Percentiles rank a stretch among this genome's conserved stretches.
Evolutionary conservation across 106 monocot genomes (phyloP).

Genomic region (Dioscorea zingiberensis): DNA sequence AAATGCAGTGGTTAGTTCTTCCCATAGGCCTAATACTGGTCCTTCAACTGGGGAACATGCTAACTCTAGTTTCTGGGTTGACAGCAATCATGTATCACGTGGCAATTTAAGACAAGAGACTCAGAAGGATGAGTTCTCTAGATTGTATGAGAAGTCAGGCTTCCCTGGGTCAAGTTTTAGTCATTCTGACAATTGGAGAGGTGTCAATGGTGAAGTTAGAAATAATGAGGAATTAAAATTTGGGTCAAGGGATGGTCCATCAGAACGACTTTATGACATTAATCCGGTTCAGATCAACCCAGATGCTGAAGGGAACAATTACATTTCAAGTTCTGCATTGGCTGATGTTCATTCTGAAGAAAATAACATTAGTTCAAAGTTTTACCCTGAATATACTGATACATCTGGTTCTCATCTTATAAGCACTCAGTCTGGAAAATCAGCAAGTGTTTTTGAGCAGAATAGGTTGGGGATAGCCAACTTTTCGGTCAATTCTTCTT

Average conservation of each 20-base stretch:
- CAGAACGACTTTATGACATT: slow-evolving; percentile 10
- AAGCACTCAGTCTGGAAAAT: slow-evolving; percentile 13
- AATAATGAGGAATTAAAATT: slow-evolving; percentile 6
- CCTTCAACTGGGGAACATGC: slow-evolving; percentile 20
- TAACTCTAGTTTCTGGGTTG: not conserved
- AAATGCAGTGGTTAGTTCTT: slow-evolving; percentile 11
- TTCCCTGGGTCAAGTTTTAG: slow-evolving; percentile 15
- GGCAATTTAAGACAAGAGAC: slow-evolving; percentile 1
- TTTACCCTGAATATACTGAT: slow-evolving; percentile 1
- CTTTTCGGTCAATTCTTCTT: slow-evolving; percentile 9
- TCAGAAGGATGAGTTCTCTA: slow-evolving; percentile 11
- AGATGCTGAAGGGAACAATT: slow-evolving; percentile 10
- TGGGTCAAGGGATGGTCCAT: slow-evolving; percentile 3
- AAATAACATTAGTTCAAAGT: slow-evolving; percentile 11
- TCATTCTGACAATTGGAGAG: slow-evolving; percentile 35
- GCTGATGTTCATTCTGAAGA: slow-evolving; percentile 9
- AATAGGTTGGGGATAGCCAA: slow-evolving; percentile 13
- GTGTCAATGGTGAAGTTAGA: slow-evolving; percentile 20
- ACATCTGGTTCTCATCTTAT: slow-evolving; percentile 2
- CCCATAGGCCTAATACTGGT: slow-evolving; percentile 10
- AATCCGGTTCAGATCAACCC: slow-evolving; percentile 5
- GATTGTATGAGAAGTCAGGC: slow-evolving; percentile 18
- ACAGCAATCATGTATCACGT: slow-evolving; percentile 4
- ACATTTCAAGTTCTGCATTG: not conserved
- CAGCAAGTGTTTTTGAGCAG: slow-evolving; percentile 9